These are phyloP conservation scores for Cydonia oblonga DNA, from an alignment of 331 rosid genomes.

Conservation along the genomic window DNA sequence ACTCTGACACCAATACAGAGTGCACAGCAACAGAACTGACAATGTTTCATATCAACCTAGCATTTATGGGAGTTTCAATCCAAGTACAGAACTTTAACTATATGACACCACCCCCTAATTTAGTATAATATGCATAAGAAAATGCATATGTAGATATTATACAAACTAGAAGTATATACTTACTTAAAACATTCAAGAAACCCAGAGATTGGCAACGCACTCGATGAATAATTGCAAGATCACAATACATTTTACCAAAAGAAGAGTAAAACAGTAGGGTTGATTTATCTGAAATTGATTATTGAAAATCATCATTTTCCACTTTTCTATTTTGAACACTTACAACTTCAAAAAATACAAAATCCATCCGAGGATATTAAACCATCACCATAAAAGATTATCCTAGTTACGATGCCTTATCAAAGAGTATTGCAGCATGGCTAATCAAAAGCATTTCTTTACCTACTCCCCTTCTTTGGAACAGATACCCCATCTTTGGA, in stretches of 20 bases:
- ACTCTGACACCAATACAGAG: neutral
- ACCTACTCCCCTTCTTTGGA: slow-evolving; percentile 99
- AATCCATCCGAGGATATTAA: slow-evolving; percentile 25
- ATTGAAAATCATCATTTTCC: neutral
- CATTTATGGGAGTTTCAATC: neutral
- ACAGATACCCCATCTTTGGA: slow-evolving; percentile 99
- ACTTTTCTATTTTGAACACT: neutral
- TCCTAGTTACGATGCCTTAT: slow-evolving; percentile 43
- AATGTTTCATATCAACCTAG: neutral
- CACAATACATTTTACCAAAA: neutral
- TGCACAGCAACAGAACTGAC: neutral
- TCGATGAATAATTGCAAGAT: neutral
- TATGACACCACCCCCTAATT: neutral
- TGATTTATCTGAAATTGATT: neutral
- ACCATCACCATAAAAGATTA: slow-evolving; percentile 14
- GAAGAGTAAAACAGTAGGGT: neutral
- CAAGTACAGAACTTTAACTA: neutral
- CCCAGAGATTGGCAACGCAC: neutral
- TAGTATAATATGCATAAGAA: neutral
- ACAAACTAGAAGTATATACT: neutral
- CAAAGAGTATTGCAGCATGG: slow-evolving; percentile 58
- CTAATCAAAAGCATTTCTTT: slow-evolving; percentile 94
- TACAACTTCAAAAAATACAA: slow-evolving; percentile 21
- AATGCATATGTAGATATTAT: neutral
- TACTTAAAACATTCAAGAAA: neutral